Evolutionary conservation across 345 rosid genomes (phyloP), one percentile per base, ranked within the genome.

Genomic region (Ceriops tagal): DNA sequence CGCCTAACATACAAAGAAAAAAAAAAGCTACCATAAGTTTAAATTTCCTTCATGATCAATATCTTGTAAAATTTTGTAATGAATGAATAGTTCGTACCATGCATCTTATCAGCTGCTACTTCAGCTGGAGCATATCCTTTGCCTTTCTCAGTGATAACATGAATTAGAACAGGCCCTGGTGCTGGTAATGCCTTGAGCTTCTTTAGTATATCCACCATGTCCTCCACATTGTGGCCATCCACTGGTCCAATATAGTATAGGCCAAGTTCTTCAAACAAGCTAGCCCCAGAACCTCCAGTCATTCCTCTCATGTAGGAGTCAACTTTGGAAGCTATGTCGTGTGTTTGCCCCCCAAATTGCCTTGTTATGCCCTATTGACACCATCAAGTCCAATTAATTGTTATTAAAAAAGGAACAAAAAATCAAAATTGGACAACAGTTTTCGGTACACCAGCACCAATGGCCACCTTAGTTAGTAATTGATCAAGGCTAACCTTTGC

Each of bases 101-200:
- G 89, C 85, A 79, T 77, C 49, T 83, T 83, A 65, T 83, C 87
- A 5, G 84, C 49, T 4, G 87, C 86, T 2, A 51, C 30, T 59
- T 86, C 84, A 37, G 89, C 86, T 0, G 82, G 83, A 47, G 79
- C 51, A 68, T 86, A 83, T 24, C 87, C 89, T 72, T 82, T 81
- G 15, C 86, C 86, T 64, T 86, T 83, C 75, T 86, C 87, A 3
- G 89, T 81, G 61, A 79, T 55, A 19, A 79, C 67, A 77, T 85
- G 89, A 52, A 85, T 71, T 55, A 85, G 85, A 46, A 69, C 85
- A 28, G 85, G 78, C 22, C 85, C 87, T 7, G 81, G 53, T 19
- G 80, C 73, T 53, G 81, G 78, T 56, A 76, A 51, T 6, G 73
- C 27, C 68, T 72, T 79, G 0, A 85, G 66, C 69, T 79, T 62